These are phyloP conservation scores for Kwoniella heveanensis DNA, from an alignment of 768 basidiomycete species.

Conservation along the genomic window DNA sequence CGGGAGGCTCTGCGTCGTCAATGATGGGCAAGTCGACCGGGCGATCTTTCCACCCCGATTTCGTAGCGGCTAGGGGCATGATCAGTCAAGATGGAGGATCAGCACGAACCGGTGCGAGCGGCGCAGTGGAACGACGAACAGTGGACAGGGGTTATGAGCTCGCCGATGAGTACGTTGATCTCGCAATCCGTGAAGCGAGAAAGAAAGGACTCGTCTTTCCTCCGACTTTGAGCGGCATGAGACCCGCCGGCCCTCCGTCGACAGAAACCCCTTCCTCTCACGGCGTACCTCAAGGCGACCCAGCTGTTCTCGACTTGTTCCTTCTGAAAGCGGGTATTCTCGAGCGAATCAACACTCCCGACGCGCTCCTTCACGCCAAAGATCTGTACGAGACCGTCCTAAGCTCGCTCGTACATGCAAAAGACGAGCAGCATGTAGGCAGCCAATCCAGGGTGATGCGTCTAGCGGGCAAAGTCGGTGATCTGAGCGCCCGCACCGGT, in stretches of 20 bases:
- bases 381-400: conserved; percentile 51
- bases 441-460: conserved; percentile 33
- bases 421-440: conserved; percentile 7
- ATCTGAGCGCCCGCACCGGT: conserved; percentile 38
- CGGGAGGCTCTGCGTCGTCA: conserved; percentile 32
- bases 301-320: conserved; percentile 47
- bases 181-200: conserved; percentile 45
- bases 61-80: conserved; percentile 31
- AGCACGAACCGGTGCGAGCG: too few species aligned
- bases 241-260: conserved; percentile 14
- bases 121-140: too few species aligned
- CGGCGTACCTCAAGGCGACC: conserved; percentile 27
- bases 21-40: conserved; percentile 26
- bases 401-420: conserved; percentile 11
- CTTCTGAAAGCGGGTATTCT: conserved; percentile 51
- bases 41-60: conserved; percentile 32
- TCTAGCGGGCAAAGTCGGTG: conserved; percentile 50
- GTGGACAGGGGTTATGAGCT: conserved; percentile 50
- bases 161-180: conserved; percentile 49
- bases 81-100: conserved; percentile 37
- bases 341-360: conserved; percentile 45
- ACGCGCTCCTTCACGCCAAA: conserved; percentile 39
- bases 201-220: conserved; percentile 46
- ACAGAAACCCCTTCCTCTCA: not conserved
- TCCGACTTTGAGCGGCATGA: conserved; percentile 21